Percentiles rank a stretch among this genome's conserved stretches.
phyloP scores from a whole-genome alignment of 2,329 filamentous ascomycete genomes.

The Diaporthe ilicicola region DNA sequence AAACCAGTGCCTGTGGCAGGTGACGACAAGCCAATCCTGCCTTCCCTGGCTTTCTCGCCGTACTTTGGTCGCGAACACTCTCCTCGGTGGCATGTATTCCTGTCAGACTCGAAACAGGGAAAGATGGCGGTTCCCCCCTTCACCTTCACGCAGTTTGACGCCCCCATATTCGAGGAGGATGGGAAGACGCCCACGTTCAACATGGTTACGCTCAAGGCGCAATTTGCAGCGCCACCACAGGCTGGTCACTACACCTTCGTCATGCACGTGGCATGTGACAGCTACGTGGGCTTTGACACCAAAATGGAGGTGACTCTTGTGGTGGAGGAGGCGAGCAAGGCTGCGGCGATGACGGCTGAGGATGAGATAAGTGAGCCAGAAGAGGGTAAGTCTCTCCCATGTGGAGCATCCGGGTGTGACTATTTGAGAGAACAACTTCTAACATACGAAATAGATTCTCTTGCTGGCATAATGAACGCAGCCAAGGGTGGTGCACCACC shows the following conservation, averaged over 20 bases:
- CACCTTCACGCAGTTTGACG: conserved; percentile 92
- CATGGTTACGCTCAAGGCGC: conserved; percentile 95
- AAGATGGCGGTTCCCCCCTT: conserved; percentile 97
- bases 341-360: conserved; percentile 79
- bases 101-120: conserved; percentile 91
- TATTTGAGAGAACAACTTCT: conserved; percentile 38
- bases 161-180: conserved; percentile 80
- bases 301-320: conserved; percentile 89
- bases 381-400: conserved; percentile 74
- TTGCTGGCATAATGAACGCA: conserved; percentile 90
- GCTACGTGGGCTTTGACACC: conserved; percentile 92
- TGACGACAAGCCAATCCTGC: conserved; percentile 73
- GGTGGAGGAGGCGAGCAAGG: conserved; percentile 89
- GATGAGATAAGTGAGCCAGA: conserved; percentile 98
- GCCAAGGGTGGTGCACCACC: conserved; percentile 75
- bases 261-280: conserved; percentile 93
- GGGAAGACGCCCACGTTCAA: conserved; percentile 87
- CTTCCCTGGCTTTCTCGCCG: conserved; percentile 88
- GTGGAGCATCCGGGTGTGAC: neutral
- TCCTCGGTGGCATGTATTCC: conserved; percentile 92
- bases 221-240: conserved; percentile 94
- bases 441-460: conserved; percentile 68
- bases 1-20: conserved; percentile 57
- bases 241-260: conserved; percentile 93
- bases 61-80: conserved; percentile 90